Evolutionary conservation across 768 basidiomycete species (phyloP), one percentile per base, ranked within the genome.

Genomic region (Leccinum aurantiacum): DNA sequence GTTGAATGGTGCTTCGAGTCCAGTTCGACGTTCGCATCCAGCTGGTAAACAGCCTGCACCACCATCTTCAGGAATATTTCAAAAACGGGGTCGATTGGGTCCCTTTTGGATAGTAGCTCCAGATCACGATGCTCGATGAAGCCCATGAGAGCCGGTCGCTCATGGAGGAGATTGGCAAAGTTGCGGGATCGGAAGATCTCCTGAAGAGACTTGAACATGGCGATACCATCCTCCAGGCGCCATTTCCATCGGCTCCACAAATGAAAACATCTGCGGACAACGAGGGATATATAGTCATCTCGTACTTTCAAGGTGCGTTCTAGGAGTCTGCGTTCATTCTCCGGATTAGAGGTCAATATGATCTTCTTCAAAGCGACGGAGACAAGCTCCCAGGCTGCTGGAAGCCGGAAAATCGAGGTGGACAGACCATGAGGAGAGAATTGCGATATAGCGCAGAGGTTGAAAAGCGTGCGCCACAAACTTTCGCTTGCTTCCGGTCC

Each of bases 1-100:
- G 77, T 74, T 8, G 75, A 73, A 14, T 80, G 67, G 54, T 74
- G 73, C 59, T 67, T 74, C 56, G 72, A 69, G 64, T 73, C 70
- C 24, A 57, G 51, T 22, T 69, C 68, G 59, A 76, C 74, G 13
- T 78, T 72, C 1, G 78, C 78, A 49, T 65, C 65, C 44, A 64
- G n/a, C 46, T 56, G 54, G 41, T 65, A 33, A n/a, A 72, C 71
- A 0, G 88, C 87, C 49, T 84, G 83, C n/a, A 88, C 83, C 35
- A 95, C 78, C 57, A 97, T 79, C 70, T 94, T 93, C 49, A 96
- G 78, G 68, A 94, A 91, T 6, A 91, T 69, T n/a, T 84, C 80
- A 67, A 89, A 95, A 1, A 90, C 84, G 2, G 89, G 85, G 65
- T 96, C 95, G 17, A 72, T 71, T 17, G 74, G 71, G 27, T 85